Conservation (phyloP, 192 early-diverging fungal genomes). For the Chytriomyces sp. region DNA sequence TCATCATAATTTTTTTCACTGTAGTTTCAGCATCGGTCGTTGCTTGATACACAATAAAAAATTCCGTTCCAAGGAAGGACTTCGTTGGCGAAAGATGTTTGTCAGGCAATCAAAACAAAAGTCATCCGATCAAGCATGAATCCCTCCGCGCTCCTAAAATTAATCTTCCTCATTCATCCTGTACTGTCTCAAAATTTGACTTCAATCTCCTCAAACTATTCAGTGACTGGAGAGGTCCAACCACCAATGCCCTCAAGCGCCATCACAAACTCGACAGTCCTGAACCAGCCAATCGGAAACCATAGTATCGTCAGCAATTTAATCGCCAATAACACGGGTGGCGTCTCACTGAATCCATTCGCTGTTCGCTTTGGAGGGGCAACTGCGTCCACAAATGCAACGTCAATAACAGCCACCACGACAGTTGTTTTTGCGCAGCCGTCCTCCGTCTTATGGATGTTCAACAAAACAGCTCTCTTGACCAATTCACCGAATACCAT, state of each 20-base stretch:
- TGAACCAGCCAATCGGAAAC: no score
- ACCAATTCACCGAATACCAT: conserved; percentile 13
- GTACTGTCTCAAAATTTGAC: no score
- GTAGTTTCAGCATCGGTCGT: no score
- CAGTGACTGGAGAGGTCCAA: background rate
- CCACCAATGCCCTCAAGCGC: background rate
- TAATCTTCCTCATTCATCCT: background rate
- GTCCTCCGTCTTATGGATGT: background rate
- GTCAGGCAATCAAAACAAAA: no score
- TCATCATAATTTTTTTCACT: background rate
- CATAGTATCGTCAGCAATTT: no score
- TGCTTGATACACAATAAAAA: no score
- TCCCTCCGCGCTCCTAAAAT: background rate
- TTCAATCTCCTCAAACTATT: no score
- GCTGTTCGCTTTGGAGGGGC: background rate
- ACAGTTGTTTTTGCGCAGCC: background rate
- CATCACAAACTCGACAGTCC: background rate
- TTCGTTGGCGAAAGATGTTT: no score
- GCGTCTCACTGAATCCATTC: background rate
- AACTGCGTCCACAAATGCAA: background rate
- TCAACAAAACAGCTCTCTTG: background rate
- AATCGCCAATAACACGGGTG: no score
- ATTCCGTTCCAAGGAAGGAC: no score
- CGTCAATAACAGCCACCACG: background rate
- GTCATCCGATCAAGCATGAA: no score